These are phyloP conservation scores for Strobilomyces confusus DNA, from an alignment of 768 basidiomycete species.

Conservation along the genomic window DNA sequence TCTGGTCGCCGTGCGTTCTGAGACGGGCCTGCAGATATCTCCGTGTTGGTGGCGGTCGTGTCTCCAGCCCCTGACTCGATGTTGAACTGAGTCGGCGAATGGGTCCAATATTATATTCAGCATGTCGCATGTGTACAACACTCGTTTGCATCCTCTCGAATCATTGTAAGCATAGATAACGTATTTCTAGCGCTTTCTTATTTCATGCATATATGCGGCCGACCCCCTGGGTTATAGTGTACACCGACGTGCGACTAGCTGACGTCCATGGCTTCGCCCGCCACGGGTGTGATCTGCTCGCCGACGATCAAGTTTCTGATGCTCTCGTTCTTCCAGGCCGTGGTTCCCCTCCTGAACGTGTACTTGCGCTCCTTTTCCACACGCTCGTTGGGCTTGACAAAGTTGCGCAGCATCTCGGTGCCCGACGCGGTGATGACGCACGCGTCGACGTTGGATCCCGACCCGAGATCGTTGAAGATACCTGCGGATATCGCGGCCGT, in stretches of 20 bases:
- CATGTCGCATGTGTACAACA: constrained; percentile 23
- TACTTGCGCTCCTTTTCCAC: constrained; percentile 69
- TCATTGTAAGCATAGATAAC: constrained; percentile 24
- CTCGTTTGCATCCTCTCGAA: constrained; percentile 17
- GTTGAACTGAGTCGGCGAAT: constrained; percentile 11
- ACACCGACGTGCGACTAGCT: constrained; percentile 52
- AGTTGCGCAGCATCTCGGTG: constrained; percentile 93
- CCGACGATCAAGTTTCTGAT: constrained; percentile 67
- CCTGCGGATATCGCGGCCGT: constrained; percentile 87
- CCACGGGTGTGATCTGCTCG: constrained; percentile 59
- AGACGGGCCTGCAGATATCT: constrained; percentile 45
- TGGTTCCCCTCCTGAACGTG: constrained; percentile 81
- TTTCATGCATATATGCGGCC: constrained; percentile 14
- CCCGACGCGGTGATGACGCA: constrained; percentile 85
- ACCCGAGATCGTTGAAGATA: constrained; percentile 99
- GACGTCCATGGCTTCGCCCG: constrained; percentile 78
- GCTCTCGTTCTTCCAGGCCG: constrained; percentile 81
- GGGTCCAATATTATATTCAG: not conserved
- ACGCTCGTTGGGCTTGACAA: constrained; percentile 86
- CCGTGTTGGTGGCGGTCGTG: constrained; percentile 63
- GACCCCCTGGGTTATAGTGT: too few species aligned
- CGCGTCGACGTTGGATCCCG: constrained; percentile 97
- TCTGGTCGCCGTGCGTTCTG: not conserved
- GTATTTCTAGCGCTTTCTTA: constrained; percentile 8
- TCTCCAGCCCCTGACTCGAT: constrained; percentile 39